Evolutionary conservation across 2,329 filamentous ascomycete genomes (phyloP), one percentile per base, ranked within the genome.

Genomic region (Fusarium papillatum): DNA sequence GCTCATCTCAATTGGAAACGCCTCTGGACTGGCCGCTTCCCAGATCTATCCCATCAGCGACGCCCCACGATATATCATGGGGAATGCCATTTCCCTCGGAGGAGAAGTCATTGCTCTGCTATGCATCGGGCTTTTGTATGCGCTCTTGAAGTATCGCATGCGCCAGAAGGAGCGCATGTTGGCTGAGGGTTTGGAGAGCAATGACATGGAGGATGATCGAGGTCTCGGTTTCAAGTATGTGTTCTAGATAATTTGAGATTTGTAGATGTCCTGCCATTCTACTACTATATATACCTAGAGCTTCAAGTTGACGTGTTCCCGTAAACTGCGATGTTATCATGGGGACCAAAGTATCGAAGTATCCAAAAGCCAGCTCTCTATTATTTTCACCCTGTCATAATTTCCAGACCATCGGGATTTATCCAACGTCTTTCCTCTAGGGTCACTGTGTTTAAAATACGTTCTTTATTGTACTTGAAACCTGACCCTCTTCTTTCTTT

Each of bases 1-100:
- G 34, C 84, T 87, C 13, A 85, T 87, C 63, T 88, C 86, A 0
- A 82, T 89, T 1, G 87, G 84, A 1, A 89, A 89, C 38, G 85
- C 83, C 2, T 86, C 86, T 0, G 87, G 87, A 14, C 85, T 89
- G 11, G 86, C 87, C 1, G 85, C 86, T 0, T 86, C 86, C 0
- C 87, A 88, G 70, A 83, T 89, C 0, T 89, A 85, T 67, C 80
- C 80, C 2, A 66, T 70, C 8, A 19, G 48, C 2, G 73, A 79
- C 16, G 68, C 73, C 3, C 77, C 77, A 6, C 61, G 82, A 3
- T 83, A 83, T 34, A 73, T 83, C 26, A 79, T 67, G 43, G 82
- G 82, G 1, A 78, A 81, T 36, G 76, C 80, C 0, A 74, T 83
- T 24, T 80, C 81, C 1, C 73, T 83, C 1, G 82, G 78, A 0